phyloP scores from a whole-genome alignment of 257 asterid species.

The Ophiorrhiza pumila region DNA sequence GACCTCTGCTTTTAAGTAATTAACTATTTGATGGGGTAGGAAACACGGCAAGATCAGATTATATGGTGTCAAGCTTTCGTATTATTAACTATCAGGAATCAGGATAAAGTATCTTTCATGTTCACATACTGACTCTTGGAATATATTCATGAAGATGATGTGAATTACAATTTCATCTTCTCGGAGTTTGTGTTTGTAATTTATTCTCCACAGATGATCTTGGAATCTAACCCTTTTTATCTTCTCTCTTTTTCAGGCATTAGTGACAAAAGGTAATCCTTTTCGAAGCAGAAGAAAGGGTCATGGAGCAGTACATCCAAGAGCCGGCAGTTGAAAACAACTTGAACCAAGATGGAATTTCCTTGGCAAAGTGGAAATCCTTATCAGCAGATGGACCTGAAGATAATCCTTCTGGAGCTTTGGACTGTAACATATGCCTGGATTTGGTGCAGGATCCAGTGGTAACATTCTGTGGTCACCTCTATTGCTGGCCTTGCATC shows the following conservation, averaged over 20 bases:
- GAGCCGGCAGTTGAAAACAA: slow-evolving; percentile 23
- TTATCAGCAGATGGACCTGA: slow-evolving; percentile 31
- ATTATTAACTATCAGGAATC: background rate
- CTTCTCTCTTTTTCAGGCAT: slow-evolving; percentile 17
- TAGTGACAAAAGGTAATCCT: background rate
- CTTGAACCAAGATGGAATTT: slow-evolving; percentile 21
- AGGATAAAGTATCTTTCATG: background rate
- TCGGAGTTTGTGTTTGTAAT: background rate
- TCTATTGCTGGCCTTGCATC: slow-evolving; percentile 86
- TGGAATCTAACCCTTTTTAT: slow-evolving; percentile 9
- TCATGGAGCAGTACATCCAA: slow-evolving; percentile 39
- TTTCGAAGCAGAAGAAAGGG: slow-evolving; percentile 7
- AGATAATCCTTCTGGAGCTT: slow-evolving; percentile 36
- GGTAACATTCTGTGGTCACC: slow-evolving; percentile 83
- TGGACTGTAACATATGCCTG: slow-evolving; percentile 79
- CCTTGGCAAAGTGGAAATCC: slow-evolving; percentile 33
- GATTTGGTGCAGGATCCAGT: slow-evolving; percentile 71
- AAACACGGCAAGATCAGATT: background rate
- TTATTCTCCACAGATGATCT: too few species aligned
- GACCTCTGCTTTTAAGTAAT: background rate
- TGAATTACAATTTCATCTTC: background rate
- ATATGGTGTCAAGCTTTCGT: background rate
- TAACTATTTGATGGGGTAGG: background rate
- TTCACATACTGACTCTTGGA: background rate
- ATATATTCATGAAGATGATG: background rate